A percentile compares a stretch with the other conserved stretches of the same genome.
These are phyloP conservation scores for Phytophthora kernoviae DNA, from an alignment of 352 stramenopile species.

Conservation along the genomic window DNA sequence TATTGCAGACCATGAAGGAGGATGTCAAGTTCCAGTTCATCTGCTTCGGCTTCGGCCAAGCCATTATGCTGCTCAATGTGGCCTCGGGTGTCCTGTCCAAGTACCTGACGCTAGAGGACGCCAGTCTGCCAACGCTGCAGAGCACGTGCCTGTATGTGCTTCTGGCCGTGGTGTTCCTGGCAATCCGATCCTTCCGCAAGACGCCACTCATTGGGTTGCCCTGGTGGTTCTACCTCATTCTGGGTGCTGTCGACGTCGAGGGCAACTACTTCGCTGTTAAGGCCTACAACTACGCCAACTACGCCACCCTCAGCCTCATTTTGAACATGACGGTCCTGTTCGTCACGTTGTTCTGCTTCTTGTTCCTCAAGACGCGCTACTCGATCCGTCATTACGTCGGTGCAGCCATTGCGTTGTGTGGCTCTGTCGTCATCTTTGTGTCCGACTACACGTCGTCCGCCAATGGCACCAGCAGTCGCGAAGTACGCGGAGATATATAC, in stretches of 20 bases:
- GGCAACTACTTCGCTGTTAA: conserved; percentile 79
- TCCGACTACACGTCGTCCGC: conserved; percentile 55
- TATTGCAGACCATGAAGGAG: conserved; percentile 19
- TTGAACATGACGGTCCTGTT: conserved; percentile 77
- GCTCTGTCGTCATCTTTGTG: conserved; percentile 63
- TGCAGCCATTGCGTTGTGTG: conserved; percentile 43
- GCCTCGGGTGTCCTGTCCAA: conserved; percentile 58
- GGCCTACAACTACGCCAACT: conserved; percentile 76
- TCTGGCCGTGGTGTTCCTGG: conserved; percentile 53
- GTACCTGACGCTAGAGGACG: conserved; percentile 59
- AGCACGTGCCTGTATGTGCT: conserved; percentile 61
- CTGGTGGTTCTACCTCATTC: conserved; percentile 69
- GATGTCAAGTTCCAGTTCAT: conserved; percentile 49
- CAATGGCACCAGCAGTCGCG: conserved; percentile 41
- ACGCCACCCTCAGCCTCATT: conserved; percentile 64
- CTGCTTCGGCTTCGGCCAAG: conserved; percentile 70
- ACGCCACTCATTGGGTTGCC: conserved; percentile 39
- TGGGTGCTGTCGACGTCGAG: conserved; percentile 65
- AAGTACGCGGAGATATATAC: conserved; percentile 64
- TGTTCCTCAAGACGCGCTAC: conserved; percentile 77
- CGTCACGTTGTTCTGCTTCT: conserved; percentile 66
- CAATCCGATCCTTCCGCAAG: conserved; percentile 42
- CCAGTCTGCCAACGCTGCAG: conserved; percentile 63
- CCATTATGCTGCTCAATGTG: conserved; percentile 72
- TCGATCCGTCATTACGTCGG: conserved; percentile 54